A percentile compares a stretch with the other conserved stretches of the same genome.
These are phyloP conservation scores for Akanthomyces dipterigenus DNA, from an alignment of 2,329 filamentous ascomycete species.

Conservation along the genomic window DNA sequence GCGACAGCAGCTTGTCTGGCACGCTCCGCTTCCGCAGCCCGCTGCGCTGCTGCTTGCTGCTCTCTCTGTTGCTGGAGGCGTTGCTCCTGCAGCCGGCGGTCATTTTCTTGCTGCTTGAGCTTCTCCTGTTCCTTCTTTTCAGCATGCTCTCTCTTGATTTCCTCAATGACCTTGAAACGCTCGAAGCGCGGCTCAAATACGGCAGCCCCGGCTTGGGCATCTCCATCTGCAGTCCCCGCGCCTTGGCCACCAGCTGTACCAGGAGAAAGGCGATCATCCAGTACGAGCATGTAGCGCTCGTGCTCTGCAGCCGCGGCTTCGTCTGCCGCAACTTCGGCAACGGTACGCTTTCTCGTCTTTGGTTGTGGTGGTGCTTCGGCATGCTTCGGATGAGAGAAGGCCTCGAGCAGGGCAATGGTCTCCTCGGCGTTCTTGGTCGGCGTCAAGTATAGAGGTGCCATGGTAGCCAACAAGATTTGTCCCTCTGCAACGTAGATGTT, in stretches of 20 bases:
- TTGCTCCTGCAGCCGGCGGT: constrained; percentile 44
- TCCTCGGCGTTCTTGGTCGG: constrained; percentile 64
- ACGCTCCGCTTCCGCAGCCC: constrained; percentile 38
- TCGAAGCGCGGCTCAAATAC: constrained; percentile 83
- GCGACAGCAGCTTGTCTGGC: constrained; percentile 30
- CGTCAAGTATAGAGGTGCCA: constrained; percentile 69
- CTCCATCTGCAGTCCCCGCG: constrained; percentile 56
- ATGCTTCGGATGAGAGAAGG: constrained; percentile 70
- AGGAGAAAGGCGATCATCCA: constrained; percentile 74
- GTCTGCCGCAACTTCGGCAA: constrained; percentile 90
- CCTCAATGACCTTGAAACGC: constrained; percentile 83
- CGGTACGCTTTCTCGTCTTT: constrained; percentile 86
- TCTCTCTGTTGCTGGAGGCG: constrained; percentile 40
- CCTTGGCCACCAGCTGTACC: constrained; percentile 50
- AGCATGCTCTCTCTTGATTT: constrained; percentile 70
- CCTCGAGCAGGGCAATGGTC: constrained; percentile 63
- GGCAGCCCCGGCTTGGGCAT: constrained; percentile 63
- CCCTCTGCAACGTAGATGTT: constrained; percentile 72
- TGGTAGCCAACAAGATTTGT: constrained; percentile 65
- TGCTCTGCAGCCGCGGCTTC: constrained; percentile 84
- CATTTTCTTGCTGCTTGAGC: constrained; percentile 55
- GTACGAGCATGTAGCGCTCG: constrained; percentile 86
- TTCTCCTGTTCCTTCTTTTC: constrained; percentile 75
- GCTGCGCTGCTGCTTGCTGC: constrained; percentile 36
- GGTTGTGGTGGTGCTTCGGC: constrained; percentile 69